These are phyloP conservation scores for Talaromyces sp. DNA, from an alignment of 2,329 filamentous ascomycete genomes.

Conservation along the genomic window DNA sequence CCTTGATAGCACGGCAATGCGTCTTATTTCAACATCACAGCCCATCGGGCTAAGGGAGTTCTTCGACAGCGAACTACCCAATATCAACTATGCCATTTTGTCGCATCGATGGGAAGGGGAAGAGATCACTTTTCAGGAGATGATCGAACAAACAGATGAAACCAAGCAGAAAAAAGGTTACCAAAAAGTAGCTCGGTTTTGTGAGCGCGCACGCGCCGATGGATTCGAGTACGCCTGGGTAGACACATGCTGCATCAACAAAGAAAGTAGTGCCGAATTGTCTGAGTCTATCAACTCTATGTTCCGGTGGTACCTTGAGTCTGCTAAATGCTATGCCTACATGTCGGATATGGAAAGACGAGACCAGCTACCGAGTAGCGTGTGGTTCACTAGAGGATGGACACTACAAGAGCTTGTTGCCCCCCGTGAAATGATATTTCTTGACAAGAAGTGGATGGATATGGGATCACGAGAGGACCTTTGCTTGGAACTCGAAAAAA, in stretches of 20 bases:
- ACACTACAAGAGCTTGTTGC: background rate
- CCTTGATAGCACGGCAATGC: background rate
- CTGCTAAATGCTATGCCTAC: slow-evolving; percentile 2
- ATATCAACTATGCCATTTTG: background rate
- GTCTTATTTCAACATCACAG: background rate
- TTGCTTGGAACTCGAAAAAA: background rate
- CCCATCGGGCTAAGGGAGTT: background rate
- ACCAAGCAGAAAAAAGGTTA: background rate
- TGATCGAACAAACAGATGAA: background rate
- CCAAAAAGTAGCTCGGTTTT: background rate
- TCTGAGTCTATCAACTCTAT: slow-evolving; percentile 20
- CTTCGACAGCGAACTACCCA: background rate
- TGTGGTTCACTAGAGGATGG: background rate
- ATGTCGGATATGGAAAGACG: background rate
- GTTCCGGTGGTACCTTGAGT: slow-evolving; percentile 25
- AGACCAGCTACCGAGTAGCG: background rate
- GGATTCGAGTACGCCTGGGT: slow-evolving; percentile 16
- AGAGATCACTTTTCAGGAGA: background rate
- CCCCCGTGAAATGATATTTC: background rate
- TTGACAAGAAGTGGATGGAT: background rate
- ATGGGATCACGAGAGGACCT: background rate
- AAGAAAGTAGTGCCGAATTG: slow-evolving; percentile 25
- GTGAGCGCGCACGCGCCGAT: background rate
- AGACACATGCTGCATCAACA: slow-evolving; percentile 31
- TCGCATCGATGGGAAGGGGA: background rate